phyloP scores from a whole-genome alignment of 257 asterid genomes.

The Solanum tarijense region DNA sequence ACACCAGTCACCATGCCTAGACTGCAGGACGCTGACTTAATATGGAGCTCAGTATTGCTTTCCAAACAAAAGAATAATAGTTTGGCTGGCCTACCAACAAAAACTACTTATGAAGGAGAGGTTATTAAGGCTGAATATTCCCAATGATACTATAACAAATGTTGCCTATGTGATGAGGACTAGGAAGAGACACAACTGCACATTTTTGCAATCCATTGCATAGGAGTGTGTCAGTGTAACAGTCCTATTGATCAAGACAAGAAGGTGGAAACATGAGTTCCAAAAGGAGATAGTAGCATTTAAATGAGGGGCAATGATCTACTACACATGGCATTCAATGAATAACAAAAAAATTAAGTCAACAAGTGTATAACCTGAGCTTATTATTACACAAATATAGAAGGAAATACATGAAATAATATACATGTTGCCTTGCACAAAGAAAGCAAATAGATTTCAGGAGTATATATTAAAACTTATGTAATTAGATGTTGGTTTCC shows the following conservation, averaged over 20 bases:
- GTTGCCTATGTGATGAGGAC: rapidly evolving
- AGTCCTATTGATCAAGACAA: too few species aligned
- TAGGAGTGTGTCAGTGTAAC: too few species aligned
- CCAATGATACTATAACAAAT: not conserved
- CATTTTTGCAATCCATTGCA: not conserved
- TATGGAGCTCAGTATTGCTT: not conserved
- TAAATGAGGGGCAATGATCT: not conserved
- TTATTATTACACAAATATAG: too few species aligned
- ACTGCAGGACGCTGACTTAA: not conserved
- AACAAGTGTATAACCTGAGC: too few species aligned
- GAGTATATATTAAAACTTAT: not conserved
- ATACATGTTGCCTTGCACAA: not conserved
- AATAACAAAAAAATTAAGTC: not conserved
- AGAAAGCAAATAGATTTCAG: not conserved
- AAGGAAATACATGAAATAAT: not conserved
- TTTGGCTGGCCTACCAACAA: not conserved
- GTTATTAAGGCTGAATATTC: rapidly evolving
- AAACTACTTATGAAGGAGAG: not conserved
- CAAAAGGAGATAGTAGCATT: not conserved
- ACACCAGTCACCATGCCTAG: too few species aligned
- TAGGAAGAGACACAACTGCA: not conserved
- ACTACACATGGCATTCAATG: not conserved
- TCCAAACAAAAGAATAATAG: too few species aligned
- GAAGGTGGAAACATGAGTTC: not conserved
- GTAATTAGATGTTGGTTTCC: too few species aligned